Percentiles rank a stretch among this genome's conserved stretches.
phyloP scores from a whole-genome alignment of 345 rosid species.

The Hypericum androsaemum region DNA sequence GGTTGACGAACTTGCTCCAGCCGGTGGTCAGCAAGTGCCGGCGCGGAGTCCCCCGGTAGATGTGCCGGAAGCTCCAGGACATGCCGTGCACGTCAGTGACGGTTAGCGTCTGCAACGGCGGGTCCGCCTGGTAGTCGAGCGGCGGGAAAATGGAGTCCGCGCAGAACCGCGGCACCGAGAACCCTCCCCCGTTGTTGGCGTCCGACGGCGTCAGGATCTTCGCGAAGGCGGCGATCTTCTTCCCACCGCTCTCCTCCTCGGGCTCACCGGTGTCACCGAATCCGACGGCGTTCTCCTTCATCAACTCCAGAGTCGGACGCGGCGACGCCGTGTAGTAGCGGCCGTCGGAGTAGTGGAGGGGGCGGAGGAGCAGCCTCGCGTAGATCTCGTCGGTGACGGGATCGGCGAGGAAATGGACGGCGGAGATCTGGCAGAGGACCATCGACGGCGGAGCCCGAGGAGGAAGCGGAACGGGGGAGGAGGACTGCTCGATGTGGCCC shows the following conservation, averaged over 20 bases:
- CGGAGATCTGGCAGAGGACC: slow-evolving; percentile 40
- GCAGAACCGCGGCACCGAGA: slow-evolving; percentile 88
- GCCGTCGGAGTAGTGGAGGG: slow-evolving; percentile 7
- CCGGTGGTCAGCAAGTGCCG: slow-evolving; percentile 85
- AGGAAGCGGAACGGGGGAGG: slow-evolving; percentile 15
- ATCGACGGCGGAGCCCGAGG: slow-evolving; percentile 21
- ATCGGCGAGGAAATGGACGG: slow-evolving; percentile 52
- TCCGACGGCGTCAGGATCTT: slow-evolving; percentile 81
- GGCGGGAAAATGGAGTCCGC: slow-evolving; percentile 82
- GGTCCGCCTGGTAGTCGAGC: slow-evolving; percentile 63
- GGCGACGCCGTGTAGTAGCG: background rate
- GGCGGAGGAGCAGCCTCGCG: slow-evolving; percentile 36
- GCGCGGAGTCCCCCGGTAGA: slow-evolving; percentile 82
- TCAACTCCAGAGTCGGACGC: background rate
- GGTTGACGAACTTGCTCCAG: slow-evolving; percentile 90
- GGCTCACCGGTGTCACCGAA: background rate
- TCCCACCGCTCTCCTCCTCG: slow-evolving; percentile 20
- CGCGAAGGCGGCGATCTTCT: slow-evolving; percentile 43
- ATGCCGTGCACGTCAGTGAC: slow-evolving; percentile 63
- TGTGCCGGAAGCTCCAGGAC: slow-evolving; percentile 76
- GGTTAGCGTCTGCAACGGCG: slow-evolving; percentile 65
- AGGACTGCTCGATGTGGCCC: slow-evolving; percentile 67
- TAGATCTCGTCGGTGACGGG: slow-evolving; percentile 70
- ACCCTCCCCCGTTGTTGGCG: slow-evolving; percentile 94
- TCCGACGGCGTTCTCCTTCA: background rate